These are phyloP conservation scores for Neurospora tetraspora DNA, from an alignment of 495 filamentous ascomycete species.

Conservation along the genomic window DNA sequence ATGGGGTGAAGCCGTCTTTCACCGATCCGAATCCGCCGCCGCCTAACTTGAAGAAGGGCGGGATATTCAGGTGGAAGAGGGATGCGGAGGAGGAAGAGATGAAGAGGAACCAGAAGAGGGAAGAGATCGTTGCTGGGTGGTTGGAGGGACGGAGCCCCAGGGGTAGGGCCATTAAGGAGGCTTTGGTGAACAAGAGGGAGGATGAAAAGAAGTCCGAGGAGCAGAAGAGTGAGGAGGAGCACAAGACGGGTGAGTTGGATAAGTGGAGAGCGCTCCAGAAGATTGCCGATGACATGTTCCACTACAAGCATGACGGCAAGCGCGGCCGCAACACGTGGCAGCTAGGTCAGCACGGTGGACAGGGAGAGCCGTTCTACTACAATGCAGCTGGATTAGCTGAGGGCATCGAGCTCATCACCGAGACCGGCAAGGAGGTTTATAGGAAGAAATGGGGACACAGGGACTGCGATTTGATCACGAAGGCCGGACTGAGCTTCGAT, in stretches of 20 bases:
- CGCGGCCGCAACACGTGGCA: slow-evolving; percentile 53
- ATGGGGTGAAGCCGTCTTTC: slow-evolving; percentile 20
- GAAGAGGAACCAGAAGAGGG: background rate
- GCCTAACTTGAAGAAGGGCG: slow-evolving; percentile 6
- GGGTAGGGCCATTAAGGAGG: background rate
- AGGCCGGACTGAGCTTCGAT: slow-evolving; percentile 28
- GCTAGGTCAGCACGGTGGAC: slow-evolving; percentile 40
- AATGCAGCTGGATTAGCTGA: slow-evolving; percentile 42
- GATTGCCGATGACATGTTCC: slow-evolving; percentile 20
- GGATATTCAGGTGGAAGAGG: background rate
- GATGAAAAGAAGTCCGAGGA: background rate
- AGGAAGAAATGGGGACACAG: slow-evolving; percentile 46
- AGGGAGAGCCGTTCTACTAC: slow-evolving; percentile 51
- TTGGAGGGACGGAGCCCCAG: background rate
- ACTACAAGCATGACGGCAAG: slow-evolving; percentile 26
- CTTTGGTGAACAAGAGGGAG: background rate
- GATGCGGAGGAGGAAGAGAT: slow-evolving; percentile 16
- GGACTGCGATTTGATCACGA: slow-evolving; percentile 36
- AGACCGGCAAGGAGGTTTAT: slow-evolving; percentile 41
- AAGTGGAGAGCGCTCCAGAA: slow-evolving; percentile 1
- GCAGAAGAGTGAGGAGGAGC: background rate
- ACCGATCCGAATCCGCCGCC: slow-evolving; percentile 31
- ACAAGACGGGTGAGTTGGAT: background rate
- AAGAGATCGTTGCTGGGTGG: background rate
- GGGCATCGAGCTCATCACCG: slow-evolving; percentile 40